phyloP scores from a whole-genome alignment of 768 basidiomycete genomes.

The Rhodotorula babjevae region DNA sequence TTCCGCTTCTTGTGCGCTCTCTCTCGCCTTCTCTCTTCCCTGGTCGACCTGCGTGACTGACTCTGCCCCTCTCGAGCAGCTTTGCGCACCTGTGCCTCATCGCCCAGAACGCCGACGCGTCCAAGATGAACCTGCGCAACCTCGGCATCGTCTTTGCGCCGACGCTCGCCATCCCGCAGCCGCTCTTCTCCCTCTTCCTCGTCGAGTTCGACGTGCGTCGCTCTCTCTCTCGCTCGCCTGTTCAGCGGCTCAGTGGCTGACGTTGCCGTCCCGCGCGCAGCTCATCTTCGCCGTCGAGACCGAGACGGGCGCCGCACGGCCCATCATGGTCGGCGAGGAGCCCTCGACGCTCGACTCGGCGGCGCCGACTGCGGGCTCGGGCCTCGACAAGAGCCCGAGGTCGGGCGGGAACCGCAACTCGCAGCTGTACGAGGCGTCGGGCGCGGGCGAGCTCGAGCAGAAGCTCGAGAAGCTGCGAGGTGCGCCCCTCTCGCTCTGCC shows the following conservation, averaged over 20 bases:
- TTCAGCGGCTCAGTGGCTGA: no score
- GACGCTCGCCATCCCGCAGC: conserved; percentile 91
- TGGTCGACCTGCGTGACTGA: no score
- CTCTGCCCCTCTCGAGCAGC: neutral
- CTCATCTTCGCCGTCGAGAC: conserved; percentile 39
- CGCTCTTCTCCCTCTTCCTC: conserved; percentile 37
- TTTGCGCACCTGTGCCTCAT: conserved; percentile 80
- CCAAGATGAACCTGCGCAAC: conserved; percentile 99
- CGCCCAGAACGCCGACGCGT: conserved; percentile 78
- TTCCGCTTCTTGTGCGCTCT: conserved; percentile 76
- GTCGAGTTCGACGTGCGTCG: conserved; percentile 36
- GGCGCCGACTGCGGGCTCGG: neutral
- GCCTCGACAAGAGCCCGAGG: neutral
- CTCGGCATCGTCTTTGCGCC: conserved; percentile 98
- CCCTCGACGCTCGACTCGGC: neutral
- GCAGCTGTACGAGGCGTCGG: conserved; percentile 34
- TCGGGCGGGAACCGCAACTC: conserved; percentile 30
- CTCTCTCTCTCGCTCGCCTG: neutral
- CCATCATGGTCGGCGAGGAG: conserved; percentile 27
- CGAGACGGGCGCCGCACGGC: conserved; percentile 26
- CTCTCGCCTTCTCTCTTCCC: neutral
- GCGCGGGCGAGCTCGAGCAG: conserved; percentile 40
- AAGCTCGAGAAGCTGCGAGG: conserved; percentile 18
- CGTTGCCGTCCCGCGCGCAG: neutral
- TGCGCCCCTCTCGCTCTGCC: neutral